phyloP scores from a whole-genome alignment of 257 asterid genomes.

The Solanum medicagineum region DNA sequence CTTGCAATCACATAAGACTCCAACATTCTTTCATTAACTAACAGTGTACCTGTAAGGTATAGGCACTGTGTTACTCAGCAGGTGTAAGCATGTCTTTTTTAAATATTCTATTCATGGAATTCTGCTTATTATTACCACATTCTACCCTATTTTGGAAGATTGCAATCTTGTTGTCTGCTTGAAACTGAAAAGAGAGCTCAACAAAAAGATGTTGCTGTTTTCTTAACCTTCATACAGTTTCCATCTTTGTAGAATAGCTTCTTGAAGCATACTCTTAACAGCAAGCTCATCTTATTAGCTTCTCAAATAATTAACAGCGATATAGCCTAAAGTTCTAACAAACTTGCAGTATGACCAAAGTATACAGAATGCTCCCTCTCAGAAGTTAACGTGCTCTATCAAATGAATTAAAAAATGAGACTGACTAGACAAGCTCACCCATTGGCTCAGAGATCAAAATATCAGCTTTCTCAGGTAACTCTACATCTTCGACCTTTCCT shows the following conservation, averaged over 20 bases:
- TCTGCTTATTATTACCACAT: not conserved
- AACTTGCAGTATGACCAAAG: not conserved
- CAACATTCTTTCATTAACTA: conserved; percentile 94
- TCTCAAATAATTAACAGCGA: not conserved
- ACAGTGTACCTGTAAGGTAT: conserved; percentile 73
- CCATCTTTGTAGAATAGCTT: not conserved
- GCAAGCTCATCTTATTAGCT: not conserved
- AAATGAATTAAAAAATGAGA: not conserved
- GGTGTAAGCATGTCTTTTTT: not conserved
- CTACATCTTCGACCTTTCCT: conserved; percentile 96
- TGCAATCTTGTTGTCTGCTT: not conserved
- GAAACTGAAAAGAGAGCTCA: not conserved
- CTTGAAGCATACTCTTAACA: not conserved
- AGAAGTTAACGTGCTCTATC: not conserved
- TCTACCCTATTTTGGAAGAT: not conserved
- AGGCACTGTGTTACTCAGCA: not conserved
- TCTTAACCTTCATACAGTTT: not conserved
- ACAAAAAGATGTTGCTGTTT: not conserved
- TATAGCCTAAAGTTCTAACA: not conserved
- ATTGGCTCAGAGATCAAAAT: conserved; percentile 96
- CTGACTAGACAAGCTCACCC: conserved; percentile 41
- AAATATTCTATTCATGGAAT: not conserved
- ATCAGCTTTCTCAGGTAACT: conserved; percentile 92
- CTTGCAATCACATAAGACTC: conserved; percentile 97
- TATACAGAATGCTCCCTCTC: not conserved